Percentiles rank a stretch among this genome's conserved stretches.
These are phyloP conservation scores for Ciborinia camelliae DNA, from an alignment of 2,329 filamentous ascomycete genomes.

Conservation along the genomic window DNA sequence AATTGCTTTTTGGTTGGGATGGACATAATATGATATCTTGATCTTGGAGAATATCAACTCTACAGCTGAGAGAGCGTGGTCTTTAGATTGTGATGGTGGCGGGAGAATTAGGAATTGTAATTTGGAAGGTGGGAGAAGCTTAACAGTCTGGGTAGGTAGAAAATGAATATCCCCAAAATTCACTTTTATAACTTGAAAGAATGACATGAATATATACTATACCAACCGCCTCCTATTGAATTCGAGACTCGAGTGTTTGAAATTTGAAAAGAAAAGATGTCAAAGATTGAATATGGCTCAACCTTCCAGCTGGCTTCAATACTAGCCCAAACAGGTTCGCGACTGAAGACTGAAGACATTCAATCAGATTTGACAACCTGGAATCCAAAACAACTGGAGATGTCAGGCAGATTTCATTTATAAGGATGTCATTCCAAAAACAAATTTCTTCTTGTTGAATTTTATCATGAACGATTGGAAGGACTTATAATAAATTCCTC, in stretches of 20 bases:
- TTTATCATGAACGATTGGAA: background rate
- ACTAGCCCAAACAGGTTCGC: too few species aligned
- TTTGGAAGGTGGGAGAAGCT: too few species aligned
- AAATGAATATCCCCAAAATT: background rate
- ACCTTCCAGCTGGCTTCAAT: background rate
- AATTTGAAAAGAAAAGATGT: background rate
- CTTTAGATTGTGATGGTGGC: background rate
- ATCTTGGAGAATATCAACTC: background rate
- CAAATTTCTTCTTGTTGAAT: background rate
- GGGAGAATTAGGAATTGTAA: too few species aligned
- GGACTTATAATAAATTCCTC: background rate
- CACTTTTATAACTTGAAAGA: background rate
- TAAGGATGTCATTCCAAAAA: background rate
- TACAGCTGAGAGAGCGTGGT: background rate
- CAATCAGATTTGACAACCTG: too few species aligned
- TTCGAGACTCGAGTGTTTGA: background rate
- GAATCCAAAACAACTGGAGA: background rate
- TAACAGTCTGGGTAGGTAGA: too few species aligned
- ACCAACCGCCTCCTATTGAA: background rate
- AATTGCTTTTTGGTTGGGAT: background rate
- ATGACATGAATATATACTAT: too few species aligned
- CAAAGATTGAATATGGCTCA: background rate
- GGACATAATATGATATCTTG: too few species aligned
- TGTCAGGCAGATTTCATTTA: background rate
- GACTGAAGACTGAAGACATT: background rate